These are phyloP conservation scores for Lipomyces sp. DNA, from an alignment of 805 yeast species.

Conservation along the genomic window DNA sequence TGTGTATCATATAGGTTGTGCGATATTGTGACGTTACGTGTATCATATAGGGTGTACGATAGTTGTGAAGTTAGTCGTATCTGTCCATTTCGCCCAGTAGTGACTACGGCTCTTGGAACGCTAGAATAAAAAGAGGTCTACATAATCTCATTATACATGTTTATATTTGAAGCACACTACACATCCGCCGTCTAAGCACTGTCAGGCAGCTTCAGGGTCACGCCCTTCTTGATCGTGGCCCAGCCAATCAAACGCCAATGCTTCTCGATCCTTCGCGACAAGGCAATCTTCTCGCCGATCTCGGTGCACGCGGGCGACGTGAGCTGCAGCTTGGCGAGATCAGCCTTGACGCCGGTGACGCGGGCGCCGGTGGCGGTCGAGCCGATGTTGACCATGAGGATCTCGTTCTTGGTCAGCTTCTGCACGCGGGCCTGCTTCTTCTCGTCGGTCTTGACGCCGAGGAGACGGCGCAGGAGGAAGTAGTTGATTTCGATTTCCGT, in stretches of 20 bases:
- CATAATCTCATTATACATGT: too few relatives aligned
- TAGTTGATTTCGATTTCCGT: constrained; percentile 97
- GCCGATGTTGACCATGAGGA: constrained; percentile 97
- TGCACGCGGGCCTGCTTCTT: constrained; percentile 96
- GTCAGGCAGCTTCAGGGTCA: constrained; percentile 23
- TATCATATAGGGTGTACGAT: too few relatives aligned
- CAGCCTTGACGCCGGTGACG: constrained; percentile 96
- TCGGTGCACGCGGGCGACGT: constrained; percentile 99
- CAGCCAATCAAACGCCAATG: constrained; percentile 99
- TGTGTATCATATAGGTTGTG: too few relatives aligned
- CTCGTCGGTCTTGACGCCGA: constrained; percentile 84
- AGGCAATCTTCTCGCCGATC: constrained; percentile 95
- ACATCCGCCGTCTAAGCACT: too few relatives aligned
- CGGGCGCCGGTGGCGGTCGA: constrained; percentile 99
- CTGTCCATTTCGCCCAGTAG: too few relatives aligned
- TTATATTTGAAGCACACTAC: too few relatives aligned
- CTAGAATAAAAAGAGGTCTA: too few relatives aligned
- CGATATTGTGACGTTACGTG: too few relatives aligned
- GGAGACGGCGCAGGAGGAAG: constrained; percentile 90
- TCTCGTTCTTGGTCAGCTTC: constrained; percentile 90
- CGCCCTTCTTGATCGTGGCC: constrained; percentile 57
- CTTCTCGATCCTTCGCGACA: constrained; percentile 98
- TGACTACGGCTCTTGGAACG: too few relatives aligned
- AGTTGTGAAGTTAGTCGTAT: too few relatives aligned
- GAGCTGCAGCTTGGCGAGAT: constrained; percentile 96